A percentile compares a stretch with the other conserved stretches of the same genome.
These are phyloP conservation scores for Arachnopeziza araneosa DNA, from an alignment of 2,329 filamentous ascomycete genomes.

Conservation along the genomic window DNA sequence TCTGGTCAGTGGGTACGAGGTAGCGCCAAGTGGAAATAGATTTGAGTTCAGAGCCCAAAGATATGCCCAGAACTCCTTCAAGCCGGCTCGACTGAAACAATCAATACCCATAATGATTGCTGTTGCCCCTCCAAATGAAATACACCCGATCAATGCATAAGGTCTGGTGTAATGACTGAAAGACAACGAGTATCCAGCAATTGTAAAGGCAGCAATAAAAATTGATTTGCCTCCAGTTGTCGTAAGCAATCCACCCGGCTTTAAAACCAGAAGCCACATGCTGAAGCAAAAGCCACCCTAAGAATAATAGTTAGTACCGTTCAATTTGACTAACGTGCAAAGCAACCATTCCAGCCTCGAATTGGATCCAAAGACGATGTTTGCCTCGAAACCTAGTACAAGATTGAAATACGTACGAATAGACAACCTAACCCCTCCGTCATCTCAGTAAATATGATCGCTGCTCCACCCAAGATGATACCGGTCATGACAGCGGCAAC, in stretches of 20 bases:
- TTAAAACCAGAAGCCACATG: constrained; percentile 77
- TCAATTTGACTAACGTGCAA: background rate
- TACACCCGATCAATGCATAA: constrained; percentile 70
- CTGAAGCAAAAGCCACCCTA: constrained; percentile 30
- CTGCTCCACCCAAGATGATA: constrained; percentile 63
- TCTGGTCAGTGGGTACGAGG: constrained; percentile 78
- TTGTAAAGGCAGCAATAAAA: constrained; percentile 69
- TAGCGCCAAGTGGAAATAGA: constrained; percentile 70
- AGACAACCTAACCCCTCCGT: constrained; percentile 68
- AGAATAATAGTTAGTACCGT: background rate
- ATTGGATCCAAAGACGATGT: background rate
- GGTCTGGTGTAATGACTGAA: constrained; percentile 73
- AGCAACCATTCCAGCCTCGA: background rate
- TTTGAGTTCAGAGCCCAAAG: constrained; percentile 78
- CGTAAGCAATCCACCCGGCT: constrained; percentile 67
- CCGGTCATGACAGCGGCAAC: constrained; percentile 72
- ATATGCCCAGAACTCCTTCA: constrained; percentile 96
- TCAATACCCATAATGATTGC: constrained; percentile 79
- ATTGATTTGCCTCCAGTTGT: constrained; percentile 58
- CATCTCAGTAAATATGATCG: constrained; percentile 76
- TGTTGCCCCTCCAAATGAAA: constrained; percentile 78
- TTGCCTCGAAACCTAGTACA: no score
- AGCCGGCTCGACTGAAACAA: constrained; percentile 80
- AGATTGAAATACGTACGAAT: constrained; percentile 8
- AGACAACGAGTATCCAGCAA: constrained; percentile 65